Percentiles rank a stretch among this genome's conserved stretches.
Conservation (phyloP, 2,329 filamentous ascomycete genomes). For the Exophiala sp. region DNA sequence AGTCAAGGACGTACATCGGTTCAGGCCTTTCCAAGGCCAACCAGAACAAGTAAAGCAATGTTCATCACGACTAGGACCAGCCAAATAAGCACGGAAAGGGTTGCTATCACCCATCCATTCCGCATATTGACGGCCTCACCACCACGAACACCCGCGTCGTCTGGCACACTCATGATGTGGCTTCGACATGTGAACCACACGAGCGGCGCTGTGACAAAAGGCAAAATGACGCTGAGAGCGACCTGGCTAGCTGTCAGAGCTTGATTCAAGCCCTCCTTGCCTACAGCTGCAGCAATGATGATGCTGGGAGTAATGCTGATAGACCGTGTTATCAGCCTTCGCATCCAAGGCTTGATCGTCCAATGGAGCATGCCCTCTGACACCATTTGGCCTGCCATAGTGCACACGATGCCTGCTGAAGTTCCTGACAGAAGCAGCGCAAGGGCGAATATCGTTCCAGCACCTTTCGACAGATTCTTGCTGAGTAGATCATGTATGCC, state of each 20-base stretch:
- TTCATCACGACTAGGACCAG: constrained; percentile 73
- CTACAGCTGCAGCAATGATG: constrained; percentile 76
- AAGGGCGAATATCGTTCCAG: constrained; percentile 79
- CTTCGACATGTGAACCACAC: constrained; percentile 80
- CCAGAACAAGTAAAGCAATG: constrained; percentile 67
- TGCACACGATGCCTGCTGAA: constrained; percentile 75
- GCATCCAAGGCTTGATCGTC: constrained; percentile 71
- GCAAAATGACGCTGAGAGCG: constrained; percentile 71
- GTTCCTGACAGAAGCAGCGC: constrained; percentile 76
- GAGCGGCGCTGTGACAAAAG: constrained; percentile 77
- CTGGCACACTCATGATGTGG: constrained; percentile 70
- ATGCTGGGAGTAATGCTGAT: constrained; percentile 81
- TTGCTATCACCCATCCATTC: constrained; percentile 64
- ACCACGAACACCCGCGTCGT: constrained; percentile 12
- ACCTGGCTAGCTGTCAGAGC: constrained; percentile 77
- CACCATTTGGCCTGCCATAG: constrained; percentile 86
- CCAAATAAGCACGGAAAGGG: constrained; percentile 64
- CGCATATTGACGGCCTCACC: constrained; percentile 57
- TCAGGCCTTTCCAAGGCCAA: constrained; percentile 52
- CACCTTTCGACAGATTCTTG: constrained; percentile 65
- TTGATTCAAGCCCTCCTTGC: constrained; percentile 64
- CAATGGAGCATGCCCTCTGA: constrained; percentile 77
- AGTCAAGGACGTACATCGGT: background rate
- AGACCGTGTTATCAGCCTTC: constrained; percentile 70
- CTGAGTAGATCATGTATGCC: constrained; percentile 73